These are phyloP conservation scores for Aquilaria malaccensis DNA, from an alignment of 345 rosid genomes.

Conservation along the genomic window DNA sequence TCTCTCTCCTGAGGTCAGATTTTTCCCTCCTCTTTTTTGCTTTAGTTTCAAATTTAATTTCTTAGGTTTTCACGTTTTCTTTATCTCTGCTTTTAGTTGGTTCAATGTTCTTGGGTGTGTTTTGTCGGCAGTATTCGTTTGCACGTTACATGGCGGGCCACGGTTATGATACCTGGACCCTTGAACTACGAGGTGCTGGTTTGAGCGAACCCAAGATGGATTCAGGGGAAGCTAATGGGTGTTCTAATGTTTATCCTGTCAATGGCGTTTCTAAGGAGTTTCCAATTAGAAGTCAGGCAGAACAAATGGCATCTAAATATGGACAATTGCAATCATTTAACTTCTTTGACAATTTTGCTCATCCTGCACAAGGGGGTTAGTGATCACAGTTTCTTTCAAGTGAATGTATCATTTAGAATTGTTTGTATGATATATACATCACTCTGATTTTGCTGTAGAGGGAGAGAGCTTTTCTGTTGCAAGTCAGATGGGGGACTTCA, in stretches of 20 bases:
- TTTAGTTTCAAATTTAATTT: background rate
- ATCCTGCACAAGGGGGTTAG: background rate
- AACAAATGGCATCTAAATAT: no score
- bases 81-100: background rate
- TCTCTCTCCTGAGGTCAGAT: conserved; percentile 15
- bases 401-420: no score
- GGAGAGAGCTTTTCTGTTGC: conserved; percentile 3
- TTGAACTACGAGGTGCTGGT: conserved; percentile 86
- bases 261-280: no score
- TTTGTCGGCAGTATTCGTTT: conserved; percentile 46
- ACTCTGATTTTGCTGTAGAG: conserved; percentile 10
- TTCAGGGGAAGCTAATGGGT: conserved; percentile 16
- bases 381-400: no score
- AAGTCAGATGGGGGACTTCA: background rate
- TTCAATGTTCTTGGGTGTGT: background rate
- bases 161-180: conserved; percentile 87
- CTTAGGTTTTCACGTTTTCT: conserved; percentile 22
- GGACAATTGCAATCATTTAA: conserved; percentile 2
- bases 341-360: conserved; percentile 24
- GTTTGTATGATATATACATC: background rate
- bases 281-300: conserved; percentile 3
- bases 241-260: background rate
- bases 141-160: conserved; percentile 73
- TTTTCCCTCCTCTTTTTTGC: background rate
- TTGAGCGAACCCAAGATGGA: conserved; percentile 38